Evolutionary conservation across 345 rosid species (phyloP), one percentile per base, ranked within the genome.

Genomic region (Salix exigua): DNA sequence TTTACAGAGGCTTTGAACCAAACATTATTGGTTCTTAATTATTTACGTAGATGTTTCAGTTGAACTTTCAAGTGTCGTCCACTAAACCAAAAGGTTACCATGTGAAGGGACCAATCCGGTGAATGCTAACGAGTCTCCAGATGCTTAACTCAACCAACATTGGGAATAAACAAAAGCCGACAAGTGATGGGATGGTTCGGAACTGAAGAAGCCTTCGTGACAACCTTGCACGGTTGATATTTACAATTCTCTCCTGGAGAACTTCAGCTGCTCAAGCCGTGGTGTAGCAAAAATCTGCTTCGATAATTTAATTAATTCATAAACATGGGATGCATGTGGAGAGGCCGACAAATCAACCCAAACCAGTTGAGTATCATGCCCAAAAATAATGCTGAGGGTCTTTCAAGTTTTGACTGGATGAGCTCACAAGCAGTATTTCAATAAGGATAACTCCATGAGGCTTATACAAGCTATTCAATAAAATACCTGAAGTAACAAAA

Each of bases 281-380:
- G 55, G 23, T 44, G 71, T n/a, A 67, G 40, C 44, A 48, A 65
- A 25, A 8, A 67, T 66, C 73, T 73, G 77, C 70, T 53, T 11
- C 19, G 53, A 55, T 33, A 74, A 64, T 38, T 64, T 66, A 44
- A 18, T 8, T 23, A 40, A 38, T 26, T 66, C 77, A 44, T 9
- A 61, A 40, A 23, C 30, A n/a, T n/a, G 14, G 46, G 19, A 12
- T 21, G 14, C 5, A 19, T 6, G n/a, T 1, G 44, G 37, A 70
- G 10, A 69, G 33, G 16, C 33, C 37, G 16, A 58, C 19, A 19
- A 60, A 65, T 23, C 70, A 11, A 13, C 21, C 5, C 21, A 31
- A 48, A 66, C 25, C 26, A 50, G 30, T n/a, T n/a, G n/a, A n/a
- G n/a, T 66, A 18, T 30, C 42, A 8, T 12, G 26, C 63, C 76